Base-by-base conservation (phyloP, 1,284 basidiomycete species). In the Cutaneotrichosporon dermatis region DNA sequence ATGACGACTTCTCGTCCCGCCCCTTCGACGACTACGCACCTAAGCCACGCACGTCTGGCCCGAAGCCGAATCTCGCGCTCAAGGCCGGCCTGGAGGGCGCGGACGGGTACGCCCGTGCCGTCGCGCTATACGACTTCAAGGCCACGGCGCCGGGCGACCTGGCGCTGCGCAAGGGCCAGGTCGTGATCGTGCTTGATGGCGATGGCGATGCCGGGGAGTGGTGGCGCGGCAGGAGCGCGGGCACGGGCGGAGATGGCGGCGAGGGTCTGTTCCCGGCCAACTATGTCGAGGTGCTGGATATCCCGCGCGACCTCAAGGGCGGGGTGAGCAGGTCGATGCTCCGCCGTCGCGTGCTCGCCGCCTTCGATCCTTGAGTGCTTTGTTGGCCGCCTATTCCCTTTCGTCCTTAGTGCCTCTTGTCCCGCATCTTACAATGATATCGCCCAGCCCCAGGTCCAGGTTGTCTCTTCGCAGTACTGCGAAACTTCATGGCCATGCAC, bases 101-200 rank as follows among this genome's bases (percentile, higher is more conserved):
- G 5, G 71, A 77, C 56, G 76, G 77, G 7, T 71, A 75, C 40
- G 86, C 83, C 15, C 83, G 88, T 55, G 91, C 88, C 3, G 85
- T 93, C 40, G 91, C 89, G 6, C 72, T 92, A 64, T 92, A 83
- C 72, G 83, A 89, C 72, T 93, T 90, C 75, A 75, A 82, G 48
- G 88, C 87, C 6, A 82, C 86, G 6, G 85, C 90, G 80, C 83
- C 80, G 10, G 91, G 89, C 2, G 92, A 96, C 76, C 74, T 96
- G 45, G 87, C 88, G 1, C 89, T 96, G 73, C 82, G 79, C n/a
- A 90, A 88, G 74, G 90, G 90, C 1, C 87, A 94, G 64, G 83
- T 93, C 13, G 87, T 96, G 57, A 82, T 80, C 9, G 82, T 95
- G 13, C 84, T 85, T 15, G 82, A 88, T 72, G 88, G 85, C 78